Percentiles rank a stretch among this genome's conserved stretches.
These are phyloP conservation scores for Elaphomyces granulatus DNA, from an alignment of 495 filamentous ascomycete genomes.

Conservation along the genomic window DNA sequence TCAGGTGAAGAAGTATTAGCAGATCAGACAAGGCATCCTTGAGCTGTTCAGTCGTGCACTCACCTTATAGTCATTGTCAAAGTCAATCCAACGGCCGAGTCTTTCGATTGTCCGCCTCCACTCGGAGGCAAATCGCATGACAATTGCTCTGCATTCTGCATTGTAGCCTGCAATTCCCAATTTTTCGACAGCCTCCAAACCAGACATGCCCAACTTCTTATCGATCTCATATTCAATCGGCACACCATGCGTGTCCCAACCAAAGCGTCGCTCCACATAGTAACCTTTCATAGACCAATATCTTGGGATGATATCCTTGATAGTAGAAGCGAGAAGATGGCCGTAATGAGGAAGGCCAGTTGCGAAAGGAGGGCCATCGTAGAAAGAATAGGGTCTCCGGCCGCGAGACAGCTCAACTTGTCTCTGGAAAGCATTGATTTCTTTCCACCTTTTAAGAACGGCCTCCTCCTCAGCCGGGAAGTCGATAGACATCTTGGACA, in stretches of 20 bases:
- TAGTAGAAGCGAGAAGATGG: conserved; percentile 87
- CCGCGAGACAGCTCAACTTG: conserved; percentile 62
- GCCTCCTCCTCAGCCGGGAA: conserved; percentile 83
- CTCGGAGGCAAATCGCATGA: conserved; percentile 82
- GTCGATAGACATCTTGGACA: conserved; percentile 90
- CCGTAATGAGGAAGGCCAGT: conserved; percentile 87
- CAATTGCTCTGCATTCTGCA: conserved; percentile 80
- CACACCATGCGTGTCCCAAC: conserved; percentile 89
- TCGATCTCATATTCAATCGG: conserved; percentile 98
- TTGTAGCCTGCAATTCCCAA: conserved; percentile 89
- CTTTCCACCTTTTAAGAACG: conserved; percentile 68
- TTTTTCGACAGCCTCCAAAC: conserved; percentile 73
- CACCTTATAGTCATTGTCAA: conserved; percentile 96
- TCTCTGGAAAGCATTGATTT: conserved; percentile 75
- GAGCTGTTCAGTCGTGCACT: no score
- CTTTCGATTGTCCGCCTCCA: conserved; percentile 85
- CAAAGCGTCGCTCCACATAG: conserved; percentile 59
- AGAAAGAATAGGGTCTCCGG: conserved; percentile 55
- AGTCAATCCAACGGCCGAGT: conserved; percentile 94
- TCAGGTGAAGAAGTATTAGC: no score
- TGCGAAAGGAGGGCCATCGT: conserved; percentile 48
- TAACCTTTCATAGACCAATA: conserved; percentile 98
- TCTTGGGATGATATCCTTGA: conserved; percentile 92
- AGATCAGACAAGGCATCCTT: no score
- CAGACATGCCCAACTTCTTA: conserved; percentile 87